A percentile compares a stretch with the other conserved stretches of the same genome.
Conservation (phyloP, 371 early-diverging fungal species). For the Saksenaea vasiformis region DNA sequence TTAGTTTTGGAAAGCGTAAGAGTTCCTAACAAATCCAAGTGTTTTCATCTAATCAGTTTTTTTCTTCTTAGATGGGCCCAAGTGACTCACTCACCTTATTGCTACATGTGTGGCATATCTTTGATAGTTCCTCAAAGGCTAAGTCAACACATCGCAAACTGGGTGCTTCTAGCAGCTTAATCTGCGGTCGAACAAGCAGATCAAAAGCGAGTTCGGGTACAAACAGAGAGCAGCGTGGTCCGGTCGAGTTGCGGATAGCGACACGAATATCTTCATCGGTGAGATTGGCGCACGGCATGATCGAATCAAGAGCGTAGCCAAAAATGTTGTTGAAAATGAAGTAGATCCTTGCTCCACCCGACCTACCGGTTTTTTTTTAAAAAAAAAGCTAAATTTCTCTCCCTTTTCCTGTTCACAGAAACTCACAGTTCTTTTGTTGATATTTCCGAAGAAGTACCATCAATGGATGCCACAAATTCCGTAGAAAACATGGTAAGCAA, state of each 20-base stretch:
- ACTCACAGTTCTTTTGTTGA: slow-evolving; percentile 87
- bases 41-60: no score
- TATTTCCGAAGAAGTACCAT: slow-evolving; percentile 82
- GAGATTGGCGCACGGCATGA: slow-evolving; percentile 78
- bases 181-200: slow-evolving; percentile 82
- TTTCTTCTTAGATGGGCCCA: background rate
- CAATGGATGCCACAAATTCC: slow-evolving; percentile 80
- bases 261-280: slow-evolving; percentile 84
- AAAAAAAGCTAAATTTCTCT: background rate
- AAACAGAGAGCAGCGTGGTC: slow-evolving; percentile 85
- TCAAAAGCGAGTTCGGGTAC: slow-evolving; percentile 93
- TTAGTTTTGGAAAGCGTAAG: slow-evolving; percentile 81
- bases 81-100: slow-evolving; percentile 52
- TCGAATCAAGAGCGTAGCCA: slow-evolving; percentile 74
- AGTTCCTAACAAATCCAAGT: slow-evolving; percentile 55
- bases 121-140: slow-evolving; percentile 87
- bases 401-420: background rate
- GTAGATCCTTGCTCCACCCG: slow-evolving; percentile 89
- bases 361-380: slow-evolving; percentile 17
- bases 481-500: slow-evolving; percentile 80
- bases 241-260: slow-evolving; percentile 89
- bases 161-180: slow-evolving; percentile 79
- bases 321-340: slow-evolving; percentile 89
- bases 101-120: slow-evolving; percentile 86
- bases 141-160: slow-evolving; percentile 83